Percentiles rank a stretch among this genome's conserved stretches.
Conservation (phyloP, 179 eudicot species). For the Silene coronaria region DNA sequence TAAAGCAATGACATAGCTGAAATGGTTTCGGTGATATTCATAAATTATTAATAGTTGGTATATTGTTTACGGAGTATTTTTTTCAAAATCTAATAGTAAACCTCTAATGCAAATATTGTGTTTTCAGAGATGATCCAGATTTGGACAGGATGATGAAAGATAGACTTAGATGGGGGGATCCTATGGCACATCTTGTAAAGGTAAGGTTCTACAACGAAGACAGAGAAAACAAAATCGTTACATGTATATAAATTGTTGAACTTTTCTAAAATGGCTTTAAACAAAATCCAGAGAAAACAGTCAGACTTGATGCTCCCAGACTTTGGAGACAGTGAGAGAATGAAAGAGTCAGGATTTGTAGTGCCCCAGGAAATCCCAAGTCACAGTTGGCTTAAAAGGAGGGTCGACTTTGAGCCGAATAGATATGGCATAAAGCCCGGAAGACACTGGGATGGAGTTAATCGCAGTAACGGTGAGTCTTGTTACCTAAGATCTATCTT, state of each 20-base stretch:
- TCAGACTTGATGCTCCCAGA: constrained; percentile 47
- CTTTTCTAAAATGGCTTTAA: not conserved
- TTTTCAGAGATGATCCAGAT: constrained; percentile 81
- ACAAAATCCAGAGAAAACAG: constrained; percentile 55
- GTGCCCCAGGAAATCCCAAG: constrained; percentile 83
- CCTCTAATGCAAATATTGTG: constrained; percentile 4
- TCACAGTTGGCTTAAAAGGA: constrained; percentile 86
- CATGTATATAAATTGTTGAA: not conserved
- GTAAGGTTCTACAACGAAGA: constrained; percentile 26
- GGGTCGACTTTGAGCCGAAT: constrained; percentile 71
- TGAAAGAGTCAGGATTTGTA: constrained; percentile 93
- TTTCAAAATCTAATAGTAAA: not conserved
- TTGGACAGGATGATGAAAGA: constrained; percentile 75
- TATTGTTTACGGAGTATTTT: not conserved
- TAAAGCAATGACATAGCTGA: not conserved
- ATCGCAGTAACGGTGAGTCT: constrained; percentile 78
- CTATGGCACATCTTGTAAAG: constrained; percentile 97
- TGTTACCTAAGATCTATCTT: not conserved
- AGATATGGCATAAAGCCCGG: constrained; percentile 93
- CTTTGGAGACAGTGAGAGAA: constrained; percentile 70
- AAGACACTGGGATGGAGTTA: constrained; percentile 98
- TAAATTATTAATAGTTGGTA: not conserved
- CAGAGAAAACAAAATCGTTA: not conserved
- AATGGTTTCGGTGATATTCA: not conserved
- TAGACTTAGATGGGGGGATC: constrained; percentile 88